Percentiles rank a stretch among this genome's conserved stretches.
These are phyloP conservation scores for Parachlorella kessleri DNA, from an alignment of 139 green algal genomes.

Conservation along the genomic window DNA sequence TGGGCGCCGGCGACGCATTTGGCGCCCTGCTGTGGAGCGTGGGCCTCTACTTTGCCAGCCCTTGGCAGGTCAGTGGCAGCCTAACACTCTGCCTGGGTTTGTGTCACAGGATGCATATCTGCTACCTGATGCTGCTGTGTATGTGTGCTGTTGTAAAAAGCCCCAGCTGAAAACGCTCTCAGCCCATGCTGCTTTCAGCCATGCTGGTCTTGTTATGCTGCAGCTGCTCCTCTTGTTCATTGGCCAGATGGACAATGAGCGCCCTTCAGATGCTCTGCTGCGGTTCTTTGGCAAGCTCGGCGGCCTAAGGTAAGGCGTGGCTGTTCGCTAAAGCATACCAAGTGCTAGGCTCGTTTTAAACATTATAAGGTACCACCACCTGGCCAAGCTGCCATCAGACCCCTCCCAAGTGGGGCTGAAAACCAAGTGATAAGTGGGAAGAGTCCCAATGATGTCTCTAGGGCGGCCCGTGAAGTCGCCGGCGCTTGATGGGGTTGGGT, in stretches of 20 bases:
- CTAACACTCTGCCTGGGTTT: background rate
- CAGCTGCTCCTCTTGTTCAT: slow-evolving; percentile 84
- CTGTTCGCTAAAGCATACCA: background rate
- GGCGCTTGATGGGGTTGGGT: background rate
- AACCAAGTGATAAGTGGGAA: background rate
- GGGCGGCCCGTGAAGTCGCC: background rate
- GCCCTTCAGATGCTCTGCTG: slow-evolving; percentile 73
- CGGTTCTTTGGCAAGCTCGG: slow-evolving; percentile 18
- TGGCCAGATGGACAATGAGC: slow-evolving; percentile 70
- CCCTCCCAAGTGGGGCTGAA: background rate
- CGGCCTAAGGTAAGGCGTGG: slow-evolving; percentile 20
- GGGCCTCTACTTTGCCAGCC: slow-evolving; percentile 61
- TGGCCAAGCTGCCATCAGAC: background rate
- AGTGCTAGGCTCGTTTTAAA: no score
- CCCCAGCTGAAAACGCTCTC: no score
- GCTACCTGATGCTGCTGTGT: no score
- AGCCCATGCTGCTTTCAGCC: no score
- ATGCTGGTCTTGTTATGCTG: background rate
- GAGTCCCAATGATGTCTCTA: background rate
- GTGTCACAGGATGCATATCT: no score
- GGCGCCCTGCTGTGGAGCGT: slow-evolving; percentile 58
- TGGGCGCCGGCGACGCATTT: slow-evolving; percentile 39
- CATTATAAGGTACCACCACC: no score
- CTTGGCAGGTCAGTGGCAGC: slow-evolving; percentile 32
- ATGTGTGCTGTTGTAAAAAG: no score